Evolutionary conservation across 345 rosid genomes (phyloP).

Genomic region (Eutrema heterophyllum): DNA sequence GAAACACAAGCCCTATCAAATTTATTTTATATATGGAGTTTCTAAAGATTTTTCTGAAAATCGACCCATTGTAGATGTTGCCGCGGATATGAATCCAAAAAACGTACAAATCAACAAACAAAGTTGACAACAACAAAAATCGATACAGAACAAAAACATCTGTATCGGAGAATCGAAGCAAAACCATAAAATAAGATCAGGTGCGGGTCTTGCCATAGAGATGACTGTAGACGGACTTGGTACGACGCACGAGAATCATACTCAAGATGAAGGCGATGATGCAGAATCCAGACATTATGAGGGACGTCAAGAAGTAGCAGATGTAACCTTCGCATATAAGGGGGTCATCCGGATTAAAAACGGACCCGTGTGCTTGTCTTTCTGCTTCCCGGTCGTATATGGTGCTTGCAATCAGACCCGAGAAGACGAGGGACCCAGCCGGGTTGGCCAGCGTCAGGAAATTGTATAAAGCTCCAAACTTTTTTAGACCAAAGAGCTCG

Average conservation of each 20-base stretch:
- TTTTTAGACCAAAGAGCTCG: slow-evolving; percentile 91
- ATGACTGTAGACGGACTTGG: slow-evolving; percentile 71
- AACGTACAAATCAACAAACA: slow-evolving; percentile 9
- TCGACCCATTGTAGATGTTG: slow-evolving; percentile 7
- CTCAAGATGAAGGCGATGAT: slow-evolving; percentile 61
- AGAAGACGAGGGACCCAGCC: slow-evolving; percentile 89
- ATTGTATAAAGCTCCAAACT: slow-evolving; percentile 90
- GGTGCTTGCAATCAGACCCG: slow-evolving; percentile 83
- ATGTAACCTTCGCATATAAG: slow-evolving; percentile 70
- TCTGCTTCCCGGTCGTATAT: slow-evolving; percentile 92
- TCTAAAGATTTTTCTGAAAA: slow-evolving; percentile 4
- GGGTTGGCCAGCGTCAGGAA: slow-evolving; percentile 96
- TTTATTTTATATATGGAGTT: background rate
- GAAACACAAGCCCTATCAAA: background rate
- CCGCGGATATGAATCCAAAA: slow-evolving; percentile 16
- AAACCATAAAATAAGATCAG: slow-evolving; percentile 35
- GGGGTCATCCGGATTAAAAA: slow-evolving; percentile 42
- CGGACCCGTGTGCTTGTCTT: slow-evolving; percentile 50
- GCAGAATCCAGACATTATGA: slow-evolving; percentile 94
- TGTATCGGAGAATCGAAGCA: slow-evolving; percentile 3
- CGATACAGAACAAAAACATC: slow-evolving; percentile 22
- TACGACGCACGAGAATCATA: slow-evolving; percentile 84
- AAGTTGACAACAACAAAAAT: slow-evolving; percentile 17
- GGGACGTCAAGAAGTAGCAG: slow-evolving; percentile 89
- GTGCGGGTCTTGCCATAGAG: slow-evolving; percentile 69